Percentiles rank a stretch among this genome's conserved stretches.
Conservation (phyloP, 208 protist species). For the Wallacemonas rigidus region DNA sequence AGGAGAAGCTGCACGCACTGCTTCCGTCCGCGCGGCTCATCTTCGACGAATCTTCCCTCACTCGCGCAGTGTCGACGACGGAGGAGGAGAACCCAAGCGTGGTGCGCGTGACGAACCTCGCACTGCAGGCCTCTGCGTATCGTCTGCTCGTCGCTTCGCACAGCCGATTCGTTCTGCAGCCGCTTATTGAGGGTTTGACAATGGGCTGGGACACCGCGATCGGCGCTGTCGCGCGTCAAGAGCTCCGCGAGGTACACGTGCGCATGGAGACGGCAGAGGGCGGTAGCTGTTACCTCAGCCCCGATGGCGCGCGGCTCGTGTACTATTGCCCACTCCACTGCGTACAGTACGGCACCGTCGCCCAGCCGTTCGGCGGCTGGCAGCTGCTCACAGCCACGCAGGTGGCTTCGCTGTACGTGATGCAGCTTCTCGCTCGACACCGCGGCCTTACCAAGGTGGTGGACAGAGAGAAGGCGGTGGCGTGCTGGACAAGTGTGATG, state of each 20-base stretch:
- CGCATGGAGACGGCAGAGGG: constrained; percentile 43
- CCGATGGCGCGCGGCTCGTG: constrained; percentile 40
- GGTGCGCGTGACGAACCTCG: constrained; percentile 31
- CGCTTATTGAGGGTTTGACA: constrained; percentile 64
- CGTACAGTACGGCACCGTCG: constrained; percentile 39
- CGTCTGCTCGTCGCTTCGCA: constrained; percentile 63
- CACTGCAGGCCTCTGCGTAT: constrained; percentile 58
- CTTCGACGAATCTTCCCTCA: constrained; percentile 35
- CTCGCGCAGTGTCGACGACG: constrained; percentile 4
- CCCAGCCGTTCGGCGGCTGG: constrained; percentile 37
- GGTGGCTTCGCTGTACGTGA: constrained; percentile 62
- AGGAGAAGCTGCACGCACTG: constrained; percentile 47
- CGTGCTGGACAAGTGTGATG: constrained; percentile 60
- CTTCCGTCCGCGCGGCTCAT: constrained; percentile 49
- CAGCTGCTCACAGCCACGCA: constrained; percentile 72
- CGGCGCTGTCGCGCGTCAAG: constrained; percentile 56
- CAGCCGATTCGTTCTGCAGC: constrained; percentile 72
- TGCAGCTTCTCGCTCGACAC: constrained; percentile 59
- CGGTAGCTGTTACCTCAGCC: constrained; percentile 53
- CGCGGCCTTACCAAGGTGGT: constrained; percentile 37
- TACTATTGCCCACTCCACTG: constrained; percentile 79
- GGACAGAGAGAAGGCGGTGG: constrained; percentile 38
- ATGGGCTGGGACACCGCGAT: constrained; percentile 80
- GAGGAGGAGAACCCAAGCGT: constrained; percentile 29
- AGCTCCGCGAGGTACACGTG: constrained; percentile 59